These are phyloP conservation scores for Emergomyces africanus DNA, from an alignment of 2,329 filamentous ascomycete genomes.

Conservation along the genomic window DNA sequence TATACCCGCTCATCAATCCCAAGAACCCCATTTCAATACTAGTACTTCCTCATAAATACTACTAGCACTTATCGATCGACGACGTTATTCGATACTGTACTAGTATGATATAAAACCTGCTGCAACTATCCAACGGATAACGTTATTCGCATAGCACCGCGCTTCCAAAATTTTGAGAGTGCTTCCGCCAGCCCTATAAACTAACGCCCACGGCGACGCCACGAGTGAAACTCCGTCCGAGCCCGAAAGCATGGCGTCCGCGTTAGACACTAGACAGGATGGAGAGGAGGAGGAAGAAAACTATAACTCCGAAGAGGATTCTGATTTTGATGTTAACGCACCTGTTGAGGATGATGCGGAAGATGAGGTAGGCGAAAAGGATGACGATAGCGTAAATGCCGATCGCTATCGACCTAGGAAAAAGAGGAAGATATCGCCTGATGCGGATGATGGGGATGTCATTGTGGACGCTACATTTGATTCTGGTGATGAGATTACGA, in stretches of 20 bases:
- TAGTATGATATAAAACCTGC: neutral
- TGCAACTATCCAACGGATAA: neutral
- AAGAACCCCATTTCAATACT: too few species aligned
- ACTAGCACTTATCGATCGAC: neutral
- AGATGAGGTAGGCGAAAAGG: conserved; percentile 11
- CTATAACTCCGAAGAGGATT: conserved; percentile 32
- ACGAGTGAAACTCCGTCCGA: neutral
- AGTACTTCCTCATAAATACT: neutral
- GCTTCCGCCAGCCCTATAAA: neutral
- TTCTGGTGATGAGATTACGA: conserved; percentile 46
- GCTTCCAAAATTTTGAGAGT: neutral
- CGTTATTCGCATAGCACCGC: neutral
- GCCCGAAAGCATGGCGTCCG: neutral
- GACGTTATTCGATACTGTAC: too few species aligned
- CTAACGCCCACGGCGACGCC: neutral
- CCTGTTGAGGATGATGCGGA: conserved; percentile 17
- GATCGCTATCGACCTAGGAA: conserved; percentile 21
- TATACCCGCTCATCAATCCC: neutral
- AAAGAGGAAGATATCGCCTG: conserved; percentile 23
- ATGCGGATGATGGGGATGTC: conserved; percentile 10
- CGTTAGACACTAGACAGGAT: neutral
- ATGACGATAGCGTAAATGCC: conserved; percentile 22
- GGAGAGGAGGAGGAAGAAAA: conserved; percentile 16
- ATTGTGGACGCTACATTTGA: conserved; percentile 32
- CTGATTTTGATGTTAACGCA: conserved; percentile 30